Evolutionary conservation across 768 basidiomycete species (phyloP).

Genomic region (Baorangia bicolor): DNA sequence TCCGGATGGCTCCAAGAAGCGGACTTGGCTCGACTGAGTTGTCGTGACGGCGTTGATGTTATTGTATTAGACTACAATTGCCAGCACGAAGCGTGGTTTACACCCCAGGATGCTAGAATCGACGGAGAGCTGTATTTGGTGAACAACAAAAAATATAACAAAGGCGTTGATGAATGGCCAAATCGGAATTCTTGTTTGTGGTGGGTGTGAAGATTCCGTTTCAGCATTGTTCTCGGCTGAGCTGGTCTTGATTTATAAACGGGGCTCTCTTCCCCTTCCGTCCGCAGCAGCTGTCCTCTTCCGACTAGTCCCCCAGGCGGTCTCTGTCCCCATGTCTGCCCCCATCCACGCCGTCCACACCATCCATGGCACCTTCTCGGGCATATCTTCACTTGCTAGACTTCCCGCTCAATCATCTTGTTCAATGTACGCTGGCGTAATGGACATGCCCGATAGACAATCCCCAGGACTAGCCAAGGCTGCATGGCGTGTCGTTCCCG

Average conservation of each 20-base stretch:
- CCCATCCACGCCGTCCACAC: conserved; percentile 31
- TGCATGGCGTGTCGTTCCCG: conserved; percentile 26
- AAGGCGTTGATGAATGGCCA: conserved; percentile 13
- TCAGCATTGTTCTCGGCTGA: conserved; percentile 21
- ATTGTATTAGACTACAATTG: conserved; percentile 23
- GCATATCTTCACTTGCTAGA: conserved; percentile 25
- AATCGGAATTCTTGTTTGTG: conserved; percentile 16
- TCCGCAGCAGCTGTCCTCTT: conserved; percentile 11
- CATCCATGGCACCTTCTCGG: conserved; percentile 33
- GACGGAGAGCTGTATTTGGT: neutral
- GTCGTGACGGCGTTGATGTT: conserved; percentile 1
- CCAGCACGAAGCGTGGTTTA: neutral
- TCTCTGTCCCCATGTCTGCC: conserved; percentile 26
- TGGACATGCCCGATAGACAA: conserved; percentile 22
- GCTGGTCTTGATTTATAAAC: conserved; percentile 23
- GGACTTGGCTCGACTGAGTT: conserved; percentile 2
- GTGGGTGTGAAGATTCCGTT: conserved; percentile 13
- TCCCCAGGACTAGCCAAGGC: conserved; percentile 22
- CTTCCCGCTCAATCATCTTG: conserved; percentile 8
- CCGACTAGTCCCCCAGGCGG: conserved; percentile 8
- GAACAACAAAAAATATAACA: conserved; percentile 18
- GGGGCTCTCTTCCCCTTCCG: neutral
- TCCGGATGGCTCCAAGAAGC: neutral
- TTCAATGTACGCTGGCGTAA: conserved; percentile 27
- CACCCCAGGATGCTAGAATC: neutral